phyloP scores from a whole-genome alignment of 1,139 yeast genomes.

The Sugiyamaella pinicola region DNA sequence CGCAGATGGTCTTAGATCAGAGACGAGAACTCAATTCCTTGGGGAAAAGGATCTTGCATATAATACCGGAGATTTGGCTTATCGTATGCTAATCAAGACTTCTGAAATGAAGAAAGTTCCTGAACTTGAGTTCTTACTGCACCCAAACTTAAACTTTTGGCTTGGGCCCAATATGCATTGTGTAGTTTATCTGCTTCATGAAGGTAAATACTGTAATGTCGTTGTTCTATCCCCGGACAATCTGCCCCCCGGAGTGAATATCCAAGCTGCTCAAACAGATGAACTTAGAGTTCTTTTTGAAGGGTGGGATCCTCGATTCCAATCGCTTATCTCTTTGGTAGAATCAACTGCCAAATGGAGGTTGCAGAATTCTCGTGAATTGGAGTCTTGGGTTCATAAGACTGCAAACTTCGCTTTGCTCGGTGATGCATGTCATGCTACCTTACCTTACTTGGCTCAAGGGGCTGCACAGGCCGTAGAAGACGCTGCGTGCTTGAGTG shows the following conservation, averaged over 20 bases:
- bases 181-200: slow-evolving; percentile 38
- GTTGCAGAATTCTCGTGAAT: slow-evolving; percentile 36
- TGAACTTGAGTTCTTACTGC: slow-evolving; percentile 14
- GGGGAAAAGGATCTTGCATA: slow-evolving; percentile 30
- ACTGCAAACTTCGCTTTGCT: slow-evolving; percentile 36
- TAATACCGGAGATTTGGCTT: slow-evolving; percentile 37
- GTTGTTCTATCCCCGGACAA: slow-evolving; percentile 37
- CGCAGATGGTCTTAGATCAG: slow-evolving; percentile 43
- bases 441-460: slow-evolving; percentile 47
- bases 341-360: slow-evolving; percentile 38
- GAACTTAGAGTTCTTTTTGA: slow-evolving; percentile 36
- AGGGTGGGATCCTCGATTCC: slow-evolving; percentile 39
- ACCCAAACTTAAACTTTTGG: slow-evolving; percentile 39
- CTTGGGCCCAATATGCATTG: slow-evolving; percentile 40
- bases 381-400: slow-evolving; percentile 34
- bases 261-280: slow-evolving; percentile 31
- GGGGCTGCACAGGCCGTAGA: slow-evolving; percentile 51
- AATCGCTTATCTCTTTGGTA: slow-evolving; percentile 31
- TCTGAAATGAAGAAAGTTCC: slow-evolving; percentile 26
- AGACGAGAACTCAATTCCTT: slow-evolving; percentile 27
- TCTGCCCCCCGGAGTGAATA: slow-evolving; percentile 32
- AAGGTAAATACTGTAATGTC: slow-evolving; percentile 29
- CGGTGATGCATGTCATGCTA: slow-evolving; percentile 48
- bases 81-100: slow-evolving; percentile 32
- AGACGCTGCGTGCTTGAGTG: slow-evolving; percentile 41